These are phyloP conservation scores for Tagetes erecta DNA, from an alignment of 129 eudicot genomes.

Conservation along the genomic window DNA sequence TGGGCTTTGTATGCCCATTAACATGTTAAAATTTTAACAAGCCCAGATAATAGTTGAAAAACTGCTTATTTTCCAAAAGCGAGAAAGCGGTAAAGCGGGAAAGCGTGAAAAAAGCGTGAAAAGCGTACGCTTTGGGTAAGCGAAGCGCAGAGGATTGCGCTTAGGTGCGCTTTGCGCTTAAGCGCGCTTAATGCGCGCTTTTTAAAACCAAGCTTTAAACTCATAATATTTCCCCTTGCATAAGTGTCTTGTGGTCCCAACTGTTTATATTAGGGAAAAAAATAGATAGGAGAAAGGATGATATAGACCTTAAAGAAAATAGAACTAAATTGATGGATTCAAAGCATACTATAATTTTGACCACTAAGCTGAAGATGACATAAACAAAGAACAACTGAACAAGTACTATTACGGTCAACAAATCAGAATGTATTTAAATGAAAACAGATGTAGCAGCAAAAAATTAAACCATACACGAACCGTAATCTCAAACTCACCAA, in stretches of 20 bases:
- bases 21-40: no score
- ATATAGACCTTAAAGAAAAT: slow-evolving; percentile 8
- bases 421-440: slow-evolving; percentile 1
- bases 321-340: neutral
- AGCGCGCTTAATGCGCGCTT: no score
- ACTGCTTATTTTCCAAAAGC: no score
- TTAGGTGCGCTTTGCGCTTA: no score
- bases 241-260: neutral
- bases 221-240: neutral
- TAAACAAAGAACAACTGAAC: slow-evolving; percentile 6
- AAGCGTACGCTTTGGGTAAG: no score
- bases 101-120: no score
- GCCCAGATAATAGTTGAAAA: no score
- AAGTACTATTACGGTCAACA: neutral
- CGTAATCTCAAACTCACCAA: slow-evolving; percentile 63
- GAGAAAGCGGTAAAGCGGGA: no score
- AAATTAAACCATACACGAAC: slow-evolving; percentile 9
- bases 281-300: neutral
- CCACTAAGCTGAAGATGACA: slow-evolving; percentile 16
- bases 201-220: neutral
- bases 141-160: no score
- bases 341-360: slow-evolving; percentile 15
- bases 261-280: neutral
- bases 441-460: slow-evolving; percentile 16
- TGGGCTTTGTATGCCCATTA: no score